phyloP scores from a whole-genome alignment of 305 asterid species.

The Vinca major region DNA sequence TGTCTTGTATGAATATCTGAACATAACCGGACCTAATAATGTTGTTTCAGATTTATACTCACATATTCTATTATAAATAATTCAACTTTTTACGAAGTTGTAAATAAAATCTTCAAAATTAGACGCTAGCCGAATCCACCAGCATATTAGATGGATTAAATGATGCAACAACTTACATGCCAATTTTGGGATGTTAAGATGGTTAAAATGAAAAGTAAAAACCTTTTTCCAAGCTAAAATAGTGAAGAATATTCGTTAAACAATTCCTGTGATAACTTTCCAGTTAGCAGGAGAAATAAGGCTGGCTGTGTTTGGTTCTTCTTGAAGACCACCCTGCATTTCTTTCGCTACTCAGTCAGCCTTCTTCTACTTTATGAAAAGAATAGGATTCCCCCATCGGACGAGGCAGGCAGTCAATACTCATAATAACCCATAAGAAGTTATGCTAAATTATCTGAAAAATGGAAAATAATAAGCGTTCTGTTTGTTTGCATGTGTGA shows the following conservation, averaged over 20 bases:
- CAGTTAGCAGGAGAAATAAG: not conserved
- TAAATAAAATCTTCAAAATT: no score
- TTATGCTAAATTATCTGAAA: not conserved
- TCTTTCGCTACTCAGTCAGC: not conserved
- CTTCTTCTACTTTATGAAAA: not conserved
- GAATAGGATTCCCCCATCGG: conserved; percentile 13
- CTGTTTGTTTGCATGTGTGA: no score
- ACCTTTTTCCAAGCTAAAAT: not conserved
- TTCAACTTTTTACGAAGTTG: no score
- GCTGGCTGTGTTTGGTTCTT: not conserved
- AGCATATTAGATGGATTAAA: not conserved
- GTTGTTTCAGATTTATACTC: no score
- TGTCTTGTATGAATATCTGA: no score
- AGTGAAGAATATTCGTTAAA: not conserved
- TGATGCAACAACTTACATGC: not conserved
- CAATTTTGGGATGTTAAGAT: not conserved
- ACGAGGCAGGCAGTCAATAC: conserved; percentile 7
- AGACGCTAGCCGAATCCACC: no score
- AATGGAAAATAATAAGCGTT: no score
- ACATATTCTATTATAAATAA: no score
- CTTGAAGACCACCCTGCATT: conserved; percentile 2
- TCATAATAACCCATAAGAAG: conserved; percentile 2
- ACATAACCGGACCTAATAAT: no score
- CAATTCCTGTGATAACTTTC: not conserved
- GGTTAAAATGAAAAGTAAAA: not conserved